A percentile compares a stretch with the other conserved stretches of the same genome.
phyloP scores from a whole-genome alignment of 2,329 filamentous ascomycete species.

The Xenoacremonium recifei region DNA sequence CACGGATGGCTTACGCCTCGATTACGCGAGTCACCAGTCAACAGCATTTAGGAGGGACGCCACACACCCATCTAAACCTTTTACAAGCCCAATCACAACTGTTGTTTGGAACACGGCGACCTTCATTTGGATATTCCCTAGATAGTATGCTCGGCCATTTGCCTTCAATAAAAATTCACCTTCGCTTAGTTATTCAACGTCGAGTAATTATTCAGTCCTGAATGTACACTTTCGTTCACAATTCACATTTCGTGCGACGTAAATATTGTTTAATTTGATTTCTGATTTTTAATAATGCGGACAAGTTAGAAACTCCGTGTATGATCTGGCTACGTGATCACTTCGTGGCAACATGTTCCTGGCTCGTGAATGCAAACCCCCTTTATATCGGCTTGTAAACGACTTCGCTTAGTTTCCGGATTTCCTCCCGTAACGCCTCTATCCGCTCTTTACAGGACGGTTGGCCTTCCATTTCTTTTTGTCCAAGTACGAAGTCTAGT shows the following conservation, averaged over 20 bases:
- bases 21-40: not conserved
- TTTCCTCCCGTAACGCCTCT: conserved; percentile 1
- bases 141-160: not conserved
- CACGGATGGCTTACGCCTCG: not conserved
- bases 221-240: not conserved
- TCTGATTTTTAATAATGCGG: too few relatives aligned
- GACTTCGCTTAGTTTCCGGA: not conserved
- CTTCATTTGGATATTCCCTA: not conserved
- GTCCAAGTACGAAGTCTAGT: not conserved
- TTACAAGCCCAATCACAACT: not conserved
- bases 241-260: too few relatives aligned
- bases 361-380: not conserved
- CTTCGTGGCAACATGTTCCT: not conserved
- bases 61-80: not conserved
- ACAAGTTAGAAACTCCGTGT: not conserved
- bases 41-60: not conserved
- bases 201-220: not conserved
- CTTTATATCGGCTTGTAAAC: not conserved
- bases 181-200: not conserved
- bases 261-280: too few relatives aligned
- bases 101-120: not conserved
- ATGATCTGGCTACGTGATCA: too few relatives aligned
- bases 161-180: not conserved
- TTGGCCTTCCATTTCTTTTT: not conserved
- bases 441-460: not conserved